Evolutionary conservation across 306 rosid species (phyloP), one percentile per base, ranked within the genome.

Genomic region (Oxytropis ochrocephala): DNA sequence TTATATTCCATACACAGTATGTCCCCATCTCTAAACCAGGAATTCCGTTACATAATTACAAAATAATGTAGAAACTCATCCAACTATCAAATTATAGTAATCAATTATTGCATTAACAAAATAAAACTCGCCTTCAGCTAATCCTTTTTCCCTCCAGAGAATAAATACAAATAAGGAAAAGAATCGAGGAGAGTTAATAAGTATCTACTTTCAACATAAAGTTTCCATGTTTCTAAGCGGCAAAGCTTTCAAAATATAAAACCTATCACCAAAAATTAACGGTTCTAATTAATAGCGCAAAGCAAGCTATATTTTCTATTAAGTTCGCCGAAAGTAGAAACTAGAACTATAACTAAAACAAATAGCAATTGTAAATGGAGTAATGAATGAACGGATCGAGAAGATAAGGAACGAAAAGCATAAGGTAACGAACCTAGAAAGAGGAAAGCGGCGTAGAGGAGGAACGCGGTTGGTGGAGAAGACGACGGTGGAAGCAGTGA

Each of bases 401-500:
- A 33, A 33, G 38, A 33, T 1, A 33, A 33, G 2, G 7, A 13
- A 29, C 57, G n/a, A 54, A 5, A 63, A 59, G 14, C n/a, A 17
- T 1, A 39, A 14, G 9, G 21, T 5, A 7, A 80, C 83, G 55
- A 50, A 92, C 97, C 97, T 79, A 7, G 91, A 79, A 46, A 11
- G 73, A 59, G 85, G 30, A 49, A 24, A 68, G 38, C 72, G 86
- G 58, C 64, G 61, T 4, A 68, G 33, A 58, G 80, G 53, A 14
- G 70, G 55, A 51, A 43, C 41, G 11, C 21, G 74, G 52, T 55
- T 55, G 33, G 72, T 73, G 92, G 91, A 85, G 38, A 83, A 78
- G 79, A 76, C 63, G 38, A 85, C 77, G 36, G 58, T 78, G 72
- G 94, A 80, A 5, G 87, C 79, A 8, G 74, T 86, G 30, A 72